A percentile compares a stretch with the other conserved stretches of the same genome.
Conservation (phyloP, 306 rosid genomes). For the Betula pendula region DNA sequence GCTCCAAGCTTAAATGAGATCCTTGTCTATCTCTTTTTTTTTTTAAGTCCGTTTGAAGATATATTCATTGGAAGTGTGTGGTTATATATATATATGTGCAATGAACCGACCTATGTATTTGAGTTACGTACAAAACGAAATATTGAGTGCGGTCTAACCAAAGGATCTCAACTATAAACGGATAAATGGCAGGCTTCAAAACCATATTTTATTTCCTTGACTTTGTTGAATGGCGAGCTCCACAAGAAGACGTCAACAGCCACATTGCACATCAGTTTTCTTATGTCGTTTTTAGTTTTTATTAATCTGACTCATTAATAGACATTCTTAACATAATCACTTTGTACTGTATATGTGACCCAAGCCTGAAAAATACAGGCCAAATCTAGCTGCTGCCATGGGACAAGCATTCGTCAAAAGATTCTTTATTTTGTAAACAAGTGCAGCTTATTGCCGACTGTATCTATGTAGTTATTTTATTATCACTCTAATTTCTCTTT, state of each 20-base stretch:
- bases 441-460: background rate
- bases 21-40: too few species aligned
- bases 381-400: conserved; percentile 36
- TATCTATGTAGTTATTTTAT: too few species aligned
- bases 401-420: background rate
- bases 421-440: background rate
- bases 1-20: too few species aligned
- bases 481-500: too few species aligned
- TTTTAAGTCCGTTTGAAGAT: too few species aligned
- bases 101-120: too few species aligned
- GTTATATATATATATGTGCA: too few species aligned
- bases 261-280: background rate
- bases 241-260: background rate
- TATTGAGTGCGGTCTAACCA: too few species aligned
- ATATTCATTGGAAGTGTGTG: too few species aligned
- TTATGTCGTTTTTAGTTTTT: background rate
- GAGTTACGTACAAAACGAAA: too few species aligned
- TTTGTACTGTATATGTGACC: background rate
- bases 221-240: background rate
- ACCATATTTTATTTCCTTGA: background rate
- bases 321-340: background rate
- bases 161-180: too few species aligned
- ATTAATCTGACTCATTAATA: background rate
- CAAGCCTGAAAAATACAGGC: conserved; percentile 41
- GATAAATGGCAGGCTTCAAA: background rate